Evolutionary conservation across 495 filamentous ascomycete species (phyloP), one percentile per base, ranked within the genome.

Genomic region (Pseudomonodictys pantanalensis): DNA sequence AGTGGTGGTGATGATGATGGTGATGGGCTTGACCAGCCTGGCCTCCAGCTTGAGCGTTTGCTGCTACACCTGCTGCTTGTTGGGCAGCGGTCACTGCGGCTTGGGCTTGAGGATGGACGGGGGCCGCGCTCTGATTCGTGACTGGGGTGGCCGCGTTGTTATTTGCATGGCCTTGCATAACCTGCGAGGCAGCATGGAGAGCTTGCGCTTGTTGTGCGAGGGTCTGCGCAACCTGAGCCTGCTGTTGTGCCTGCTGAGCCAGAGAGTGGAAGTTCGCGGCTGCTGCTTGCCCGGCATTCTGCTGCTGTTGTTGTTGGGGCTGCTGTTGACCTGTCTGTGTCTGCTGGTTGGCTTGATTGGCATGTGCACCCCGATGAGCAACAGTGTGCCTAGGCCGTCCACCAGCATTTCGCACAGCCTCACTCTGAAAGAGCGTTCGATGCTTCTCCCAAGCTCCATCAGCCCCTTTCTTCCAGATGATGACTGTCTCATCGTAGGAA

Each of bases 401-500:
- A 39, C 65, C 60, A 30, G 81, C 80, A 39, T 75, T 78, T 29
- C 67, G 66, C 10, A 77, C 75, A n/a, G 84, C 80, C 51, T 82
- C 77, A 32, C 72, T 84, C 72, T 96, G 91, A 11, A 83, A 79
- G 9, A 97, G 80, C 30, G 78, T 76, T 60, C 90, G 85, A 17
- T 83, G 82, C 51, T 81, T 79, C 28, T 82, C 81, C 92, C 93
- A 98, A 29, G 83, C 78, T 2, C 90, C 91, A 62, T 95, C 83
- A 23, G 79, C 79, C 55, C 92, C 87, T 46, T 89, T 85, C 58
- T 87, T 86, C 93, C 93, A 98, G 47, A 98, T 89, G 60, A 96
- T 88, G 56, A 98, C 89, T 33, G 83, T 89, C 74, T 96, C 90
- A 64, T 98, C 93, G 65, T 98, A 98, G 6, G 90, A 95, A 22